A percentile compares a stretch with the other conserved stretches of the same genome.
These are phyloP conservation scores for Melastoma malabathricum DNA, from an alignment of 345 rosid genomes.

Conservation along the genomic window DNA sequence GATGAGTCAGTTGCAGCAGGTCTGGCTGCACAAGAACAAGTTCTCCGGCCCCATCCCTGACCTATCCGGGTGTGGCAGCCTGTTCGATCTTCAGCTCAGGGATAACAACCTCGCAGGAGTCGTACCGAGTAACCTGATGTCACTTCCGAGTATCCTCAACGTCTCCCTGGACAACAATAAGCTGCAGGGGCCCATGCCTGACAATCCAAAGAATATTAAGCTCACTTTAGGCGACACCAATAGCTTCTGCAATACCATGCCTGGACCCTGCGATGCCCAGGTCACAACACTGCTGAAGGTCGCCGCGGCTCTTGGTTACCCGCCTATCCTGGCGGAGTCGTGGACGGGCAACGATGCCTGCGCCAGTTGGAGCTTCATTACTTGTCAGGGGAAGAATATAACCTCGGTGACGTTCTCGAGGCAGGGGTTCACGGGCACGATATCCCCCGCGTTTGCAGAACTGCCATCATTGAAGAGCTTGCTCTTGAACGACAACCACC, in stretches of 20 bases:
- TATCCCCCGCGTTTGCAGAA: slow-evolving; percentile 48
- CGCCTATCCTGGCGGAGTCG: slow-evolving; percentile 36
- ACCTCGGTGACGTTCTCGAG: slow-evolving; percentile 34
- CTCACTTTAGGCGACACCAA: slow-evolving; percentile 13
- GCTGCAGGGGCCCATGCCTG: slow-evolving; percentile 61
- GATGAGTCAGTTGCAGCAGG: slow-evolving; percentile 42
- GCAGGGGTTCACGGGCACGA: slow-evolving; percentile 32
- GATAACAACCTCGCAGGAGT: slow-evolving; percentile 62
- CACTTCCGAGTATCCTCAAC: slow-evolving; percentile 28
- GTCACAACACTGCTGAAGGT: slow-evolving; percentile 47
- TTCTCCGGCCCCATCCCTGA: slow-evolving; percentile 72
- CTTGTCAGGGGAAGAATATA: slow-evolving; percentile 30
- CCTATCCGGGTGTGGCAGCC: slow-evolving; percentile 32
- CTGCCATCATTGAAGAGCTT: slow-evolving; percentile 43
- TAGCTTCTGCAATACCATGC: slow-evolving; percentile 27
- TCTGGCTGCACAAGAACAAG: slow-evolving; percentile 59
- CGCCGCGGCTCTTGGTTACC: slow-evolving; percentile 58
- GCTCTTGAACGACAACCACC: slow-evolving; percentile 41
- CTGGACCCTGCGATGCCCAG: slow-evolving; percentile 38
- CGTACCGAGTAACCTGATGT: slow-evolving; percentile 30
- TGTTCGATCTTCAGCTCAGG: slow-evolving; percentile 61
- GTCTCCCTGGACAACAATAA: slow-evolving; percentile 52
- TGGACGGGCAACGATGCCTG: slow-evolving; percentile 82
- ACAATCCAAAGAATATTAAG: slow-evolving; percentile 21
- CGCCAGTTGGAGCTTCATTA: slow-evolving; percentile 35